A percentile compares a stretch with the other conserved stretches of the same genome.
phyloP scores from a whole-genome alignment of 805 yeast genomes.

The Yamadazyma philogaea region DNA sequence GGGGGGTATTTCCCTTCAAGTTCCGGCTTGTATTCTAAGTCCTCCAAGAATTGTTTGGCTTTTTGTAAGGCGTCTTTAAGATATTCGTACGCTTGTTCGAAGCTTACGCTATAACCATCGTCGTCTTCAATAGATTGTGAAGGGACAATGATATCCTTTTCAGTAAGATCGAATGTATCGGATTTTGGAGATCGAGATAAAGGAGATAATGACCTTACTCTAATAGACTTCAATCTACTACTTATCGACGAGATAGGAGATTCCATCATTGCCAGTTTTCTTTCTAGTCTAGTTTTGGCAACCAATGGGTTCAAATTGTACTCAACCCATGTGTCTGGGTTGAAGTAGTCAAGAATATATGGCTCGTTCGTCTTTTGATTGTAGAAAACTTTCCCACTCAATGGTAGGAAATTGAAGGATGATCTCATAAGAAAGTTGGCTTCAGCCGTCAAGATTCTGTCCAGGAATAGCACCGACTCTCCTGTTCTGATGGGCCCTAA shows the following conservation, averaged over 20 bases:
- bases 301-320: constrained; percentile 76
- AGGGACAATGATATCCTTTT: not conserved
- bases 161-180: constrained; percentile 4
- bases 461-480: constrained; percentile 73
- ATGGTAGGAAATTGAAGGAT: constrained; percentile 74
- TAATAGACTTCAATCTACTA: constrained; percentile 25
- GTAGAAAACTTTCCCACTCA: constrained; percentile 69
- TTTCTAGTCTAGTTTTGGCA: constrained; percentile 24
- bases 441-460: constrained; percentile 72
- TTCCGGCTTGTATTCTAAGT: constrained; percentile 51
- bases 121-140: constrained; percentile 8
- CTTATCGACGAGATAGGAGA: constrained; percentile 27
- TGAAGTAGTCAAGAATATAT: constrained; percentile 70
- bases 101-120: constrained; percentile 29
- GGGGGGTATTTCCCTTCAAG: constrained; percentile 67
- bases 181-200: constrained; percentile 13
- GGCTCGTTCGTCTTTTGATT: constrained; percentile 56
- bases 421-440: constrained; percentile 88
- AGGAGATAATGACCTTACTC: constrained; percentile 19
- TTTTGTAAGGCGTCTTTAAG: constrained; percentile 56
- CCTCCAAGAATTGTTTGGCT: constrained; percentile 55
- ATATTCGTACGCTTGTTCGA: constrained; percentile 62
- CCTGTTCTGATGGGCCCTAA: constrained; percentile 83
- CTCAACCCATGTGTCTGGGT: constrained; percentile 76
- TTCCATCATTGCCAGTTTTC: constrained; percentile 15